phyloP scores from a whole-genome alignment of 169 alveolate species.

The Neospora caninum region DNA sequence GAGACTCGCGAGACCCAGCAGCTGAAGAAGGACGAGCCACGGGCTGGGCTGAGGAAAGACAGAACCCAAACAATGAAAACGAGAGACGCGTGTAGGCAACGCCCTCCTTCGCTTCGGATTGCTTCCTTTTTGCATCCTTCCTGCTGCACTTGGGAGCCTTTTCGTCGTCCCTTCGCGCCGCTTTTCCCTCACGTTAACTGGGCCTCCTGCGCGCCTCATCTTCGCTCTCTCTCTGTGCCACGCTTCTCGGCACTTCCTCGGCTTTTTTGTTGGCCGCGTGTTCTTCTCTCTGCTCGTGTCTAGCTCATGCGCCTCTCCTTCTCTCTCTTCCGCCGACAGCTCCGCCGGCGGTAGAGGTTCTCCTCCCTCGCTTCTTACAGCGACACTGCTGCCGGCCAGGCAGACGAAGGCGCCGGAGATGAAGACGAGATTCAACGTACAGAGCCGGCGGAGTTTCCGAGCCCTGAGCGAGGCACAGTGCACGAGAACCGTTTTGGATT shows the following conservation, averaged over 20 bases:
- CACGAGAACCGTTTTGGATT: too few relatives aligned
- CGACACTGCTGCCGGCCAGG: not conserved
- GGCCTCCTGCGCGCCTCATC: too few relatives aligned
- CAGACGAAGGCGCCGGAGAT: not conserved
- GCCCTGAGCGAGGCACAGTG: not conserved
- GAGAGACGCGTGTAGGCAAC: too few relatives aligned
- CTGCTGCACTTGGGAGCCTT: not conserved
- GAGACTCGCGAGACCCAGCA: constrained; percentile 21
- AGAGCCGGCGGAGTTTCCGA: not conserved
- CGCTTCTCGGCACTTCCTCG: too few relatives aligned
- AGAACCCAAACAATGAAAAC: too few relatives aligned
- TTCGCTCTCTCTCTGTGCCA: not conserved
- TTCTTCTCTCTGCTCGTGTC: too few relatives aligned
- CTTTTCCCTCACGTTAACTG: not conserved
- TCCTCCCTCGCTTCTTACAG: not conserved
- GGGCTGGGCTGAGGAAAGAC: not conserved
- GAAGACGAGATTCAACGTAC: not conserved
- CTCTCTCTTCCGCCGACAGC: not conserved
- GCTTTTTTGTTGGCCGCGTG: too few relatives aligned
- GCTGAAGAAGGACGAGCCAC: not conserved
- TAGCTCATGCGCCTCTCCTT: not conserved
- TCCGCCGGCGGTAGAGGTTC: not conserved
- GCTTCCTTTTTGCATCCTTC: too few relatives aligned
- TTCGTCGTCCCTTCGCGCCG: not conserved
- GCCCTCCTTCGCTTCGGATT: too few relatives aligned